phyloP scores from a whole-genome alignment of 2,329 filamentous ascomycete genomes.

The Pseudogymnoascus sp. region DNA sequence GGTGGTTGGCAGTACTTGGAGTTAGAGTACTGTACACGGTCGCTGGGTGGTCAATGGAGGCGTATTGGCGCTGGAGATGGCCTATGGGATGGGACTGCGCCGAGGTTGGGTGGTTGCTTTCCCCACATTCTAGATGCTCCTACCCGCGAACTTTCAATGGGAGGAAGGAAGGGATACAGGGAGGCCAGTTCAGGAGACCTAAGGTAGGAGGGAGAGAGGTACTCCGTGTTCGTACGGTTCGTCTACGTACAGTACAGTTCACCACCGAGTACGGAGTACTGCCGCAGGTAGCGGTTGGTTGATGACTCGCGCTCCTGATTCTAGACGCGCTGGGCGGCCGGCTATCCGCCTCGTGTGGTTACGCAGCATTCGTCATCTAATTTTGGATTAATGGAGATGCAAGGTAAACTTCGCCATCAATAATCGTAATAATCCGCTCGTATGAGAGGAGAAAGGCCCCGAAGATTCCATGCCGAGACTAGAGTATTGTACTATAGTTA shows the following conservation, averaged over 20 bases:
- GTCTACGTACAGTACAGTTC: neutral
- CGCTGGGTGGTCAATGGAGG: slow-evolving; percentile 6
- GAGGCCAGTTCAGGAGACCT: neutral
- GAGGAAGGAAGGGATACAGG: neutral
- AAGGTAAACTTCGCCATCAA: neutral
- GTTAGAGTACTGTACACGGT: neutral
- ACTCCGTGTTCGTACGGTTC: neutral
- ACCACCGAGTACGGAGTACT: too few relatives aligned
- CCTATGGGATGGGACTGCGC: neutral
- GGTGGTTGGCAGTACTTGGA: neutral
- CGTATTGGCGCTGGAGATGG: neutral
- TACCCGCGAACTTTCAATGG: neutral
- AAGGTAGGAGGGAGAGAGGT: neutral
- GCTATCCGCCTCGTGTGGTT: slow-evolving; percentile 4
- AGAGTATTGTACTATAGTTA: neutral
- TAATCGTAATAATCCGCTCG: neutral
- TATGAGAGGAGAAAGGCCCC: neutral
- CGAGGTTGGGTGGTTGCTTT: neutral
- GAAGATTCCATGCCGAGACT: neutral
- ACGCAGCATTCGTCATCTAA: slow-evolving; percentile 4
- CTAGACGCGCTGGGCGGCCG: slow-evolving; percentile 1
- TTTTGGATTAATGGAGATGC: neutral
- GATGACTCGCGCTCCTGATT: neutral
- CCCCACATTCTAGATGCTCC: neutral
- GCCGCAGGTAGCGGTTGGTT: neutral